These are phyloP conservation scores for Pseudogymnoascus sp. DNA, from an alignment of 2,329 filamentous ascomycete species.

Conservation along the genomic window DNA sequence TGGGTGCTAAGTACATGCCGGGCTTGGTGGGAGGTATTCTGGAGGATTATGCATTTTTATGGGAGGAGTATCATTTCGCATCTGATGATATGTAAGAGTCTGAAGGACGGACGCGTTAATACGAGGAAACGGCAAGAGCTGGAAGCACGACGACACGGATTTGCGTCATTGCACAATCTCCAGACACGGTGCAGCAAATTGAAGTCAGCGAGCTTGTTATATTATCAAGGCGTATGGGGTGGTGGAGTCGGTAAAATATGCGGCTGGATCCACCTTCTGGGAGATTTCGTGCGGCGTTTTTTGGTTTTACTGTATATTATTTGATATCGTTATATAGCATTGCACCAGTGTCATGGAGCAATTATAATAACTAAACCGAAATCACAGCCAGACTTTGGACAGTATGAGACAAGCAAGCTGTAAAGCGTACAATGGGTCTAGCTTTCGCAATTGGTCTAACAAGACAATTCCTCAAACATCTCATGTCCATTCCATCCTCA, in stretches of 20 bases:
- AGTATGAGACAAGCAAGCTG: background rate
- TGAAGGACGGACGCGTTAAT: background rate
- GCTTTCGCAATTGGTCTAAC: background rate
- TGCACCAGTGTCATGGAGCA: conserved; percentile 1
- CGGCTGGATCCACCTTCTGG: background rate
- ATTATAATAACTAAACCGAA: background rate
- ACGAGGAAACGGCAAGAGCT: background rate
- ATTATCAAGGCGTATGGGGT: conserved; percentile 1
- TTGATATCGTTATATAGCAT: background rate
- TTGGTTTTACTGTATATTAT: background rate
- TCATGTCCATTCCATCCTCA: background rate
- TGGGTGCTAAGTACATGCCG: conserved; percentile 61
- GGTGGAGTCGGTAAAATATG: background rate
- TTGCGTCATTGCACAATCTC: background rate
- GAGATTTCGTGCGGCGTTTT: background rate
- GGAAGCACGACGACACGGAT: background rate
- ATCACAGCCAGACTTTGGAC: background rate
- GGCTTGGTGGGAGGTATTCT: conserved; percentile 78
- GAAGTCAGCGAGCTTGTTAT: background rate
- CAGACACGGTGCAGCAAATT: background rate
- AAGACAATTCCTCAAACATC: background rate
- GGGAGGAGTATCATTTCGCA: conserved; percentile 92
- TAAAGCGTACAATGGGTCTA: background rate
- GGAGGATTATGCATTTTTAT: conserved; percentile 95
- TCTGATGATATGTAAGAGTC: conserved; percentile 12